These are phyloP conservation scores for Cystofilobasidium capitatum DNA, from an alignment of 768 basidiomycete species.

Conservation along the genomic window DNA sequence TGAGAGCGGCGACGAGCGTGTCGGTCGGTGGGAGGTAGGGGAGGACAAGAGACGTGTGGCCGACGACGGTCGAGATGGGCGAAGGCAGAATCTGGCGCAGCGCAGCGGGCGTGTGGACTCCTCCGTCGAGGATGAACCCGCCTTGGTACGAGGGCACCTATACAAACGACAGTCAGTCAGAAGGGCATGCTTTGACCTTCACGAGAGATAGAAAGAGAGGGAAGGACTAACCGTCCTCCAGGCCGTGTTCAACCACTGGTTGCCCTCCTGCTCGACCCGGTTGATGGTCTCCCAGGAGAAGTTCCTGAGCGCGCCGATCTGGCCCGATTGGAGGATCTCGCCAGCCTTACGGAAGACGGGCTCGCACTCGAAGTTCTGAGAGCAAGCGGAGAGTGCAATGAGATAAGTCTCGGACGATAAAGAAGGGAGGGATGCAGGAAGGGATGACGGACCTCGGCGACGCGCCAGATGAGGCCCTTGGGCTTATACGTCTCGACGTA, in stretches of 20 bases:
- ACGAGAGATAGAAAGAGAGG: not conserved
- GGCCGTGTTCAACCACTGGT: slow-evolving; percentile 68
- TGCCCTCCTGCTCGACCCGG: slow-evolving; percentile 49
- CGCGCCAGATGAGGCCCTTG: slow-evolving; percentile 64
- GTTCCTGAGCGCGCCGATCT: slow-evolving; percentile 61
- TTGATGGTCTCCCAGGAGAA: slow-evolving; percentile 53
- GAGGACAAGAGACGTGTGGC: slow-evolving; percentile 58
- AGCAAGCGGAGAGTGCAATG: slow-evolving; percentile 2
- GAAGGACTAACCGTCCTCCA: slow-evolving; percentile 55
- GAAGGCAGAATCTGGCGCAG: slow-evolving; percentile 44
- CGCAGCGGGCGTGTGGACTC: slow-evolving; percentile 35
- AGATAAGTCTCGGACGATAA: slow-evolving; percentile 13
- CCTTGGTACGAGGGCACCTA: slow-evolving; percentile 54
- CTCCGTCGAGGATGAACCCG: slow-evolving; percentile 61
- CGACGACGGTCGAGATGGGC: slow-evolving; percentile 53
- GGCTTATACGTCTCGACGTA: slow-evolving; percentile 59
- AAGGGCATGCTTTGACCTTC: slow-evolving; percentile 42
- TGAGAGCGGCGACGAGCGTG: slow-evolving; percentile 46
- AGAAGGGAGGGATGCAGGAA: slow-evolving; percentile 9
- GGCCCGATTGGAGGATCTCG: slow-evolving; percentile 46
- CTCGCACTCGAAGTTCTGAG: slow-evolving; percentile 34
- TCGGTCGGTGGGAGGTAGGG: slow-evolving; percentile 68
- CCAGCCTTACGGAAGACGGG: slow-evolving; percentile 30
- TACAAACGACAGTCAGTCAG: slow-evolving; percentile 28
- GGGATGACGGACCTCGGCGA: slow-evolving; percentile 62